Percentiles rank a stretch among this genome's conserved stretches.
Evolutionary conservation across 1,284 basidiomycete genomes (phyloP).

Genomic region (Sparassis latifolia): DNA sequence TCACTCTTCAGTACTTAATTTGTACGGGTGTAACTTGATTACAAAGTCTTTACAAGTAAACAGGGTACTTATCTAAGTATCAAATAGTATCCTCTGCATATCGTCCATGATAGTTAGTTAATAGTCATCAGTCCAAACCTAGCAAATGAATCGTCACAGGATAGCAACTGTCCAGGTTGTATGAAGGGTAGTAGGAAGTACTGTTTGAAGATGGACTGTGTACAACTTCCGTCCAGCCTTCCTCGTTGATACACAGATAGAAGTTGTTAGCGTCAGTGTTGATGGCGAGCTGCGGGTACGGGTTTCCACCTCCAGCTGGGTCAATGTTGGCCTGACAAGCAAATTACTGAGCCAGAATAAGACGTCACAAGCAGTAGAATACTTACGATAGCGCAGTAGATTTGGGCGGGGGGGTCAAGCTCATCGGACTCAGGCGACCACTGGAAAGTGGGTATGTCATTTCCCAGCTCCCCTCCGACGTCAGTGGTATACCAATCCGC

Average conservation of each 20-base stretch:
- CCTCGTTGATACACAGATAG: constrained; percentile 16
- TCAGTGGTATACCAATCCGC: too few species aligned
- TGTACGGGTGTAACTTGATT: too few species aligned
- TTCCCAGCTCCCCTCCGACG: too few species aligned
- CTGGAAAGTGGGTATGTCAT: too few species aligned
- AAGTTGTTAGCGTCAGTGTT: constrained; percentile 21
- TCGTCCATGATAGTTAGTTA: too few species aligned
- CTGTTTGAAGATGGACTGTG: constrained; percentile 13
- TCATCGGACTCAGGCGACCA: too few species aligned
- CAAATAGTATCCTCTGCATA: too few species aligned
- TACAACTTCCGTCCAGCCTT: constrained; percentile 8
- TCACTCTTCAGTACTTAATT: too few species aligned
- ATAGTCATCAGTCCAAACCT: constrained; percentile 3
- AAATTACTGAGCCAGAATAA: not conserved
- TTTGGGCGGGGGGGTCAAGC: constrained; percentile 1
- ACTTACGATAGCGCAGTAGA: constrained; percentile 13
- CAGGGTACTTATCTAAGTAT: too few species aligned
- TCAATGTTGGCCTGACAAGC: constrained; percentile 11
- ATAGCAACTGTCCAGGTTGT: constrained; percentile 5
- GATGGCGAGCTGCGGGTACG: constrained; percentile 13
- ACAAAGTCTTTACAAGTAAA: too few species aligned
- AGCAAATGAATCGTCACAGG: constrained; percentile 19
- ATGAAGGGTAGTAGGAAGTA: constrained; percentile 15
- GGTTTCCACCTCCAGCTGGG: constrained; percentile 5
- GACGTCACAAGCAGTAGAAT: too few species aligned